Conservation (phyloP, 441 rosid species). For the Dalechampia spathulata region DNA sequence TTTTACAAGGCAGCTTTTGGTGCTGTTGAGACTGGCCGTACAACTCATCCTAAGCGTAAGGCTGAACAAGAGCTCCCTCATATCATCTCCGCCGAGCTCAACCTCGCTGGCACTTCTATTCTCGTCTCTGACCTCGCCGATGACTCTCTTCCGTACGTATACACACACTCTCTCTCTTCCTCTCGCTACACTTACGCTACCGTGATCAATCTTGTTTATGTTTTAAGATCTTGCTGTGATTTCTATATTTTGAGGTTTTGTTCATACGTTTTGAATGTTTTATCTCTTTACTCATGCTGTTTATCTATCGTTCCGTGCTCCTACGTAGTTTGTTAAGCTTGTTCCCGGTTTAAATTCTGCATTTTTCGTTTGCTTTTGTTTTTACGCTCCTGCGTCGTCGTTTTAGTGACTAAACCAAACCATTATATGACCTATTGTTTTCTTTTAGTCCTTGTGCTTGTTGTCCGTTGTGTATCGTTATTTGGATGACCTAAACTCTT, state of each 20-base stretch:
- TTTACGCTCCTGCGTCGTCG: too few relatives aligned
- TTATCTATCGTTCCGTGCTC: too few relatives aligned
- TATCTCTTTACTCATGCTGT: background rate
- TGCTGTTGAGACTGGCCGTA: conserved; percentile 56
- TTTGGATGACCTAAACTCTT: too few relatives aligned
- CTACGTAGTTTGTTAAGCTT: too few relatives aligned
- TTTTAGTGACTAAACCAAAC: too few relatives aligned
- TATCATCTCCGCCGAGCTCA: conserved; percentile 55
- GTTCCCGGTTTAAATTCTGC: too few relatives aligned
- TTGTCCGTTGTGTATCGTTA: too few relatives aligned
- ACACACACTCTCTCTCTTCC: background rate
- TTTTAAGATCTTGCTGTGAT: background rate
- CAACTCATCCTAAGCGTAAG: conserved; percentile 73
- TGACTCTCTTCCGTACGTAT: conserved; percentile 33
- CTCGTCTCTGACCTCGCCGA: conserved; percentile 45
- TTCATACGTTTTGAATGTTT: background rate
- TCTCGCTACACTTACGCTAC: too few relatives aligned
- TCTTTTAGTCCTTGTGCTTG: too few relatives aligned
- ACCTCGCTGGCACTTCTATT: conserved; percentile 50
- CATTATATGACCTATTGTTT: too few relatives aligned
- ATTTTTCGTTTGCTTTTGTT: too few relatives aligned
- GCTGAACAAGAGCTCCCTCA: conserved; percentile 88
- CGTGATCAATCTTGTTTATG: too few relatives aligned
- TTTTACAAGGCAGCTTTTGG: conserved; percentile 80
- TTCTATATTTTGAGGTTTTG: background rate